Conservation (phyloP, 352 stramenopile species). For the Blastocystis sp. region DNA sequence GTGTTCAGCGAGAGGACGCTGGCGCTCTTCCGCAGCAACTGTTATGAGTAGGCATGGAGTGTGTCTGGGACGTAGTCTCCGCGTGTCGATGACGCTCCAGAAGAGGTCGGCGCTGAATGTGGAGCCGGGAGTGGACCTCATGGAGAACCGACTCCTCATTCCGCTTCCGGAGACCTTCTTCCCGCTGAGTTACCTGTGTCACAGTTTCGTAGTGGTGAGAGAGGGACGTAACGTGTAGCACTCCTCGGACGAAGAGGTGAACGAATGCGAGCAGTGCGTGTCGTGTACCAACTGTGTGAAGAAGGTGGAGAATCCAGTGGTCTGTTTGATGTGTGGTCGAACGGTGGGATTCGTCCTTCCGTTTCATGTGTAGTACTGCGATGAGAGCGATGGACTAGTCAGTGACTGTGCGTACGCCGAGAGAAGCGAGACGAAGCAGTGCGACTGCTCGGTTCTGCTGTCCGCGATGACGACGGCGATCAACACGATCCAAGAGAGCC, state of each 20-base stretch:
- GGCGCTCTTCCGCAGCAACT: background rate
- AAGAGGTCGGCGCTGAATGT: background rate
- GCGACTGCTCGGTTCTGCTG: background rate
- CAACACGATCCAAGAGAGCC: background rate
- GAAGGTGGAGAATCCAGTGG: background rate
- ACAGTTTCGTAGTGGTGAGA: background rate
- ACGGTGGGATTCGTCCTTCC: background rate
- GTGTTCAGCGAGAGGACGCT: background rate
- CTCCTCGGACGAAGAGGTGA: background rate
- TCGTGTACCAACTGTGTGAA: background rate
- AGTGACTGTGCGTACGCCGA: background rate
- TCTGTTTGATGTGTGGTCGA: conserved; percentile 37
- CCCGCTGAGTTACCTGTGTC: background rate
- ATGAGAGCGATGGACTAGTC: background rate
- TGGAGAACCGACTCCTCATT: background rate
- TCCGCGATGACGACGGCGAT: background rate
- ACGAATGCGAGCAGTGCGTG: background rate
- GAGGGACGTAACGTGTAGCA: background rate
- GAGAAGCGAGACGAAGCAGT: background rate
- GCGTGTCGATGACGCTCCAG: background rate
- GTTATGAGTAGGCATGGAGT: background rate
- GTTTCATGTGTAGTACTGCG: conserved; percentile 4
- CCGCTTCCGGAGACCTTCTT: background rate
- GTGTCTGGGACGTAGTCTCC: background rate
- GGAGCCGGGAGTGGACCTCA: background rate